These are phyloP conservation scores for Lipomyces japonicus DNA, from an alignment of 805 yeast genomes.

Conservation along the genomic window DNA sequence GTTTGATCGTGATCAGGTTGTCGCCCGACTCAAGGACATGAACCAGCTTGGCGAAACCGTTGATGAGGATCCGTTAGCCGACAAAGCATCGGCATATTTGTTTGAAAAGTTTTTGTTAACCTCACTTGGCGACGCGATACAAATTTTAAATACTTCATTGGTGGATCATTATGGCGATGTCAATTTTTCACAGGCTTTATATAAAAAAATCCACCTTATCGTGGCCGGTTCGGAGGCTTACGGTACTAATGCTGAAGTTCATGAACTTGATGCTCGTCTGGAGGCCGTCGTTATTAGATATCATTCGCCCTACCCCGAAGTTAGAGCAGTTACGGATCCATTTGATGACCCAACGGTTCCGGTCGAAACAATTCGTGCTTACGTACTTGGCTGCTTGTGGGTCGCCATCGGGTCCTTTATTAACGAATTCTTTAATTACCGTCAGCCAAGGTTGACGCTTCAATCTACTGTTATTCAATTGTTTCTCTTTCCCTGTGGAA, in stretches of 20 bases:
- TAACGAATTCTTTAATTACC: slow-evolving; percentile 57
- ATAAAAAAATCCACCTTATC: slow-evolving; percentile 9
- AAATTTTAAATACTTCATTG: slow-evolving; percentile 41
- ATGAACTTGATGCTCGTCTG: slow-evolving; percentile 16
- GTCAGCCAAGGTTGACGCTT: slow-evolving; percentile 53
- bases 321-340: slow-evolving; percentile 58
- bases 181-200: slow-evolving; percentile 40
- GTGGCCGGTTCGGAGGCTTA: slow-evolving; percentile 12
- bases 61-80: slow-evolving; percentile 19
- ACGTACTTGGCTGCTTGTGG: slow-evolving; percentile 52
- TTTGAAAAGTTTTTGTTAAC: slow-evolving; percentile 11
- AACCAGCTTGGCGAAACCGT: slow-evolving; percentile 13
- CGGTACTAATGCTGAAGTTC: slow-evolving; percentile 15
- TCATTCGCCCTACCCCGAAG: slow-evolving; percentile 55
- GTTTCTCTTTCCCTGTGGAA: slow-evolving; percentile 56
- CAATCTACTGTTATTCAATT: slow-evolving; percentile 65
- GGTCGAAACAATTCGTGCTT: slow-evolving; percentile 53
- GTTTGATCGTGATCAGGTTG: slow-evolving; percentile 7
- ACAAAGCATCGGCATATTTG: slow-evolving; percentile 8
- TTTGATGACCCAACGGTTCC: slow-evolving; percentile 50
- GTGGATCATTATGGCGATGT: slow-evolving; percentile 48
- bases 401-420: slow-evolving; percentile 55
- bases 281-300: slow-evolving; percentile 19
- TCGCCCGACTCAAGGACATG: slow-evolving; percentile 15
- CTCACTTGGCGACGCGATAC: slow-evolving; percentile 40